phyloP scores from a whole-genome alignment of 495 filamentous ascomycete genomes.

The Lophiostoma macrostomum region DNA sequence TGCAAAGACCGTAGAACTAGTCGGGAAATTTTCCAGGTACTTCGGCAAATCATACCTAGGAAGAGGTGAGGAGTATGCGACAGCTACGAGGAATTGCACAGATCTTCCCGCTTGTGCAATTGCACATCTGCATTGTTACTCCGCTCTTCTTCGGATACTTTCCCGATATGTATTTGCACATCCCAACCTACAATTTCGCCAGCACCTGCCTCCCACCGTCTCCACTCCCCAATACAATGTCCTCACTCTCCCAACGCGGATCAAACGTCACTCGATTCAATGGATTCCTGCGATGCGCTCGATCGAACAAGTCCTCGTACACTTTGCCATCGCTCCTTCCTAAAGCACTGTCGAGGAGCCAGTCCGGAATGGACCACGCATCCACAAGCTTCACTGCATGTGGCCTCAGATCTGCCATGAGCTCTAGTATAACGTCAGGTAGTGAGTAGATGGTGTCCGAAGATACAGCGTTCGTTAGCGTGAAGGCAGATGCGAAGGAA shows the following conservation, averaged over 20 bases:
- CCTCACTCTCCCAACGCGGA: conserved; percentile 49
- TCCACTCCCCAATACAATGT: conserved; percentile 48
- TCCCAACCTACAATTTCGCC: conserved; percentile 41
- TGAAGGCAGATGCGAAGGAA: conserved; percentile 41
- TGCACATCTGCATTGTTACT: no score
- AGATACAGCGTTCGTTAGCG: conserved; percentile 41
- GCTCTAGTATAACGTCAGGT: conserved; percentile 40
- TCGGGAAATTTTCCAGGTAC: no score
- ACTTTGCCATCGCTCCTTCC: conserved; percentile 49
- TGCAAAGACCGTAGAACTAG: no score
- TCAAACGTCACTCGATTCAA: conserved; percentile 50
- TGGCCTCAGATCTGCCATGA: conserved; percentile 47
- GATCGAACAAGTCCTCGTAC: conserved; percentile 50
- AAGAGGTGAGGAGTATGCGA: no score
- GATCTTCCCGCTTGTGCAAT: no score
- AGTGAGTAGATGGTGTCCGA: conserved; percentile 39
- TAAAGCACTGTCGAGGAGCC: conserved; percentile 48
- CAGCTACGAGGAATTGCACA: no score
- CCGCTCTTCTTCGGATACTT: no score
- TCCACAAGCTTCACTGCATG: conserved; percentile 51
- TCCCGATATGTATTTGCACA: no score
- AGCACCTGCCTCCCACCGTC: conserved; percentile 33
- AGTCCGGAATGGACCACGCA: conserved; percentile 51
- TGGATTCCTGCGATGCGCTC: conserved; percentile 49
- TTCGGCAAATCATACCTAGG: no score